A percentile compares a stretch with the other conserved stretches of the same genome.
Evolutionary conservation across 1,139 yeast species (phyloP).

Genomic region (Geotrichum aggregatum): DNA sequence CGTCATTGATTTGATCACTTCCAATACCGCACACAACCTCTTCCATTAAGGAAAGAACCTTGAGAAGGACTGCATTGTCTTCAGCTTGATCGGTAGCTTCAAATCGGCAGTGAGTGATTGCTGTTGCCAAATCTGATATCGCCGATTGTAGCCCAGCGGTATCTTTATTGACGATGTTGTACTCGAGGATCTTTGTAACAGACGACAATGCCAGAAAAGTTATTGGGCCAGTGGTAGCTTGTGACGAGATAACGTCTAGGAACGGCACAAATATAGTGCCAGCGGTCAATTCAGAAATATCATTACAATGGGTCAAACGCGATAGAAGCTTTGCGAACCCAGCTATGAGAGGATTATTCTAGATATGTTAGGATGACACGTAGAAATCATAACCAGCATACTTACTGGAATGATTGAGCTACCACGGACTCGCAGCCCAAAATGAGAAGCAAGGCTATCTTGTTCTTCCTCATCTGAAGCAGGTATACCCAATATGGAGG

Average conservation of each 20-base stretch:
- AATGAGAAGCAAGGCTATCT: slow-evolving; percentile 34
- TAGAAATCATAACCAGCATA: not conserved
- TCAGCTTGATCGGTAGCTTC: slow-evolving; percentile 92
- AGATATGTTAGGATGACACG: not conserved
- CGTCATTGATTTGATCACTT: slow-evolving; percentile 67
- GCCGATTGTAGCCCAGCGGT: slow-evolving; percentile 48
- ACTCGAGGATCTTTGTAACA: slow-evolving; percentile 63
- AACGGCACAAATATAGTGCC: slow-evolving; percentile 81
- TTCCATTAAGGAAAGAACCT: slow-evolving; percentile 74
- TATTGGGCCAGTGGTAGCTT: slow-evolving; percentile 79
- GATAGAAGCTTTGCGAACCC: slow-evolving; percentile 77
- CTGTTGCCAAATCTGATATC: slow-evolving; percentile 60
- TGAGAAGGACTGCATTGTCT: slow-evolving; percentile 85
- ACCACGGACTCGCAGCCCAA: slow-evolving; percentile 26
- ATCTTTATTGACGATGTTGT: slow-evolving; percentile 48
- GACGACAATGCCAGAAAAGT: slow-evolving; percentile 80
- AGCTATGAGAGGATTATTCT: slow-evolving; percentile 64
- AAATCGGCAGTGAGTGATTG: slow-evolving; percentile 90
- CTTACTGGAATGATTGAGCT: slow-evolving; percentile 9
- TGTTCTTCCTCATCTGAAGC: slow-evolving; percentile 10
- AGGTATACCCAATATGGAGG: slow-evolving; percentile 67
- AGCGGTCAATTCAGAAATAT: slow-evolving; percentile 59
- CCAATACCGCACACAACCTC: slow-evolving; percentile 58
- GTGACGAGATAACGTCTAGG: slow-evolving; percentile 76
- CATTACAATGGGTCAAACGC: slow-evolving; percentile 56